Percentiles rank a stretch among this genome's conserved stretches.
Evolutionary conservation across 2,329 filamentous ascomycete species (phyloP).

Genomic region (Cordyceps fumosorosea): DNA sequence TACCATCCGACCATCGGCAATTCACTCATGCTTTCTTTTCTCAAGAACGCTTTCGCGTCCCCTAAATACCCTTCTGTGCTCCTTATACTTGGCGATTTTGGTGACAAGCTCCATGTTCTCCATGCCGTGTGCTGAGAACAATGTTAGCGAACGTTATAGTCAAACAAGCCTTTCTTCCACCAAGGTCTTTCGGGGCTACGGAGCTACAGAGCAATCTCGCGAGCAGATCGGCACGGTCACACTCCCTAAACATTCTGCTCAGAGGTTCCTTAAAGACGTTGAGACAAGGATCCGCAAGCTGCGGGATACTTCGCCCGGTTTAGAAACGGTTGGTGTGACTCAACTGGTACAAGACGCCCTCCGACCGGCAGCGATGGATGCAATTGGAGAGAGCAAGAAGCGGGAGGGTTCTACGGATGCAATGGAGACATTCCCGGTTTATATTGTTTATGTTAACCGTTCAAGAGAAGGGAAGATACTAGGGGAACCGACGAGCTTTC

Average conservation of each 20-base stretch:
- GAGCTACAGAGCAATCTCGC: not conserved
- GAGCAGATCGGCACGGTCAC: conserved; percentile 6
- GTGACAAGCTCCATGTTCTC: not conserved
- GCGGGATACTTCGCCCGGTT: not conserved
- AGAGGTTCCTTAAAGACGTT: conserved; percentile 4
- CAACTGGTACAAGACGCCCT: conserved; percentile 1
- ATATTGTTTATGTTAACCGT: conserved; percentile 2
- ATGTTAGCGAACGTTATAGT: not conserved
- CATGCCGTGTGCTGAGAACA: not conserved
- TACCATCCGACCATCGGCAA: not conserved
- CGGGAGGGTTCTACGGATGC: not conserved
- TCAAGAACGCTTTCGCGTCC: not conserved
- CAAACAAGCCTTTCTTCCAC: not conserved
- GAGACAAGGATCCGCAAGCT: not conserved
- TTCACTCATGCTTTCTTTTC: not conserved
- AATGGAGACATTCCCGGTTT: not conserved
- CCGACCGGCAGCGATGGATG: not conserved
- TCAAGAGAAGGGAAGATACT: conserved; percentile 1
- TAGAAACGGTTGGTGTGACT: not conserved
- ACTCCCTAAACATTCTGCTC: not conserved
- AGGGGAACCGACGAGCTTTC: not conserved
- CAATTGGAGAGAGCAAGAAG: not conserved
- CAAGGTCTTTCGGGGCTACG: not conserved
- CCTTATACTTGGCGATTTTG: conserved; percentile 1
- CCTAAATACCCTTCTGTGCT: not conserved